These are phyloP conservation scores for Phaseolus coccineus DNA, from an alignment of 331 rosid species.

Conservation along the genomic window DNA sequence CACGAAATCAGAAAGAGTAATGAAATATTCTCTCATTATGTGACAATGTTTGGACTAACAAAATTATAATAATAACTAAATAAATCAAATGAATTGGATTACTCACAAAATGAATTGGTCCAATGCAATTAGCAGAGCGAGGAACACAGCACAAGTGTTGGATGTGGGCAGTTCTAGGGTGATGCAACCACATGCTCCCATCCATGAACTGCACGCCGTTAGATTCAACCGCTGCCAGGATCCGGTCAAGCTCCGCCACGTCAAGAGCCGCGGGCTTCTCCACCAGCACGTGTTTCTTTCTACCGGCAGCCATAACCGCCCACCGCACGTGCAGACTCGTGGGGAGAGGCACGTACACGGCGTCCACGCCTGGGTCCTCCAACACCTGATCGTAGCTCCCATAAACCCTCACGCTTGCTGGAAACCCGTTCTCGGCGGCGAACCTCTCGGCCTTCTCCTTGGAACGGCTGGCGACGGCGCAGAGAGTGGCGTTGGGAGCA, in stretches of 20 bases:
- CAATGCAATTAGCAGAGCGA: constrained; percentile 38
- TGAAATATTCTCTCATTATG: not conserved
- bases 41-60: too few relatives aligned
- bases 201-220: constrained; percentile 90
- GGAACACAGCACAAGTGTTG: constrained; percentile 55
- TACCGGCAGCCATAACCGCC: constrained; percentile 72
- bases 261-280: constrained; percentile 80
- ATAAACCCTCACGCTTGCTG: constrained; percentile 51
- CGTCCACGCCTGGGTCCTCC: constrained; percentile 75
- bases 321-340: constrained; percentile 71
- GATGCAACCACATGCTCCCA: constrained; percentile 88
- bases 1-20: not conserved
- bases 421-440: constrained; percentile 51
- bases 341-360: constrained; percentile 78
- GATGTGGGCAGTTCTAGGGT: constrained; percentile 74
- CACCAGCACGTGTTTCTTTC: constrained; percentile 79
- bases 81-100: not conserved
- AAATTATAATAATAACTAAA: too few relatives aligned
- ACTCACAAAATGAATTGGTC: constrained; percentile 61
- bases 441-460: constrained; percentile 62
- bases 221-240: constrained; percentile 64
- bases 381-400: constrained; percentile 71
- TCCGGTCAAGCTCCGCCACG: constrained; percentile 65
- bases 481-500: constrained; percentile 67
- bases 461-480: constrained; percentile 79